Evolutionary conservation across 2,329 filamentous ascomycete genomes (phyloP).

Genomic region (Aspergillus eucalypticola): DNA sequence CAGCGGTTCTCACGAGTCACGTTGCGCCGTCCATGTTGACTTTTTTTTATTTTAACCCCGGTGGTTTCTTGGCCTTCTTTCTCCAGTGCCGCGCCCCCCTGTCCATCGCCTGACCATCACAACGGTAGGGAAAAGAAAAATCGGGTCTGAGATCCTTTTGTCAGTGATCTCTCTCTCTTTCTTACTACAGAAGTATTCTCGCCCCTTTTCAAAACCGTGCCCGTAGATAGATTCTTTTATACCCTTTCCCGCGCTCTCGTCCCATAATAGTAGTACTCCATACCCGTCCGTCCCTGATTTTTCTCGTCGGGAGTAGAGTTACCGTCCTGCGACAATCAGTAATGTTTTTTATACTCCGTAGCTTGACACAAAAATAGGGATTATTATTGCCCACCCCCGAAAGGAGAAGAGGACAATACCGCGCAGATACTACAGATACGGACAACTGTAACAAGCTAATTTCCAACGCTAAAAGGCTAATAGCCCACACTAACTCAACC

Average conservation of each 20-base stretch:
- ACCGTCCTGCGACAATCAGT: no score
- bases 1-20: conserved; percentile 14
- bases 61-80: conserved; percentile 8
- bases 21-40: conserved; percentile 10
- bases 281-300: background rate
- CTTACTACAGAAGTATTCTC: no score
- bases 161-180: background rate
- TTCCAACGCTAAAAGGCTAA: conserved; percentile 2
- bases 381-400: background rate
- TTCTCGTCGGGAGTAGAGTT: no score
- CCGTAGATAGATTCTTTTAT: no score
- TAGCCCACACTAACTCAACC: background rate
- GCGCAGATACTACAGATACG: background rate
- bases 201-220: no score
- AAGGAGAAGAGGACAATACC: background rate
- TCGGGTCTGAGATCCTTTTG: background rate
- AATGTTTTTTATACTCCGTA: background rate
- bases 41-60: conserved; percentile 6
- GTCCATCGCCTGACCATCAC: background rate
- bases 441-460: background rate
- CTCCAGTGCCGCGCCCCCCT: background rate
- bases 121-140: background rate
- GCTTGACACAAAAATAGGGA: conserved; percentile 1
- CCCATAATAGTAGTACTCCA: background rate
- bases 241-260: background rate